phyloP scores from a whole-genome alignment of 2,329 filamentous ascomycete genomes.

The Penicillium sp. region DNA sequence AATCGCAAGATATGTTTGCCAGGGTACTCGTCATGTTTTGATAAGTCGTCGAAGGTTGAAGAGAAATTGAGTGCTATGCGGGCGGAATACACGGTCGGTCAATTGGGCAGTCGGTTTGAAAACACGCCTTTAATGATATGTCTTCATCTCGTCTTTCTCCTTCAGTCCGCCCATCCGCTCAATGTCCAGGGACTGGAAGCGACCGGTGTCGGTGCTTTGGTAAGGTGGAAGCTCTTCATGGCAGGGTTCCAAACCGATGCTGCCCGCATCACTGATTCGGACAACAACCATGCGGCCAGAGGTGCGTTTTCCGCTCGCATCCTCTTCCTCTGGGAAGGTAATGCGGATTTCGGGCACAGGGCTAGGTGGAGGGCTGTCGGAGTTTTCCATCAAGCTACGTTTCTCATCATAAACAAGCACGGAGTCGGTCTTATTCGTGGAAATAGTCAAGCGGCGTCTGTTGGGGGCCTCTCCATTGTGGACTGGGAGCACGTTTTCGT shows the following conservation, averaged over 20 bases:
- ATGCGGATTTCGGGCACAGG: constrained; percentile 97
- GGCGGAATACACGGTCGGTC: neutral
- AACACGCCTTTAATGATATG: constrained; percentile 33
- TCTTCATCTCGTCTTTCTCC: constrained; percentile 66
- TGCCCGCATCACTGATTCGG: constrained; percentile 78
- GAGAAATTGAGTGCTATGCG: constrained; percentile 1
- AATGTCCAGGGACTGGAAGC: constrained; percentile 92
- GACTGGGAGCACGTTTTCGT: constrained; percentile 57
- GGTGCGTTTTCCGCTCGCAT: constrained; percentile 69
- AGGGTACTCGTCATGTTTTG: constrained; percentile 35
- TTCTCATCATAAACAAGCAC: constrained; percentile 78
- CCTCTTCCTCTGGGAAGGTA: constrained; percentile 94
- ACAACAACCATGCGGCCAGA: constrained; percentile 89
- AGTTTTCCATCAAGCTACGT: constrained; percentile 72
- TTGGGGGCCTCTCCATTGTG: constrained; percentile 62
- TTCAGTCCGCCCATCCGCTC: constrained; percentile 91
- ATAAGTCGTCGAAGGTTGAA: constrained; percentile 27
- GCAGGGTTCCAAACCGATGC: constrained; percentile 83
- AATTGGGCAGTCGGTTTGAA: neutral
- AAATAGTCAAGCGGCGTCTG: constrained; percentile 59
- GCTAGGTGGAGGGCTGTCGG: constrained; percentile 69
- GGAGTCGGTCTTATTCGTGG: constrained; percentile 61
- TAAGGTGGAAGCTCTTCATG: constrained; percentile 81
- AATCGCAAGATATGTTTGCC: constrained; percentile 26
- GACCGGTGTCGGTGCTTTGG: constrained; percentile 71